Conservation (phyloP, 2,329 filamentous ascomycete genomes). For the Talaromyces sp. region DNA sequence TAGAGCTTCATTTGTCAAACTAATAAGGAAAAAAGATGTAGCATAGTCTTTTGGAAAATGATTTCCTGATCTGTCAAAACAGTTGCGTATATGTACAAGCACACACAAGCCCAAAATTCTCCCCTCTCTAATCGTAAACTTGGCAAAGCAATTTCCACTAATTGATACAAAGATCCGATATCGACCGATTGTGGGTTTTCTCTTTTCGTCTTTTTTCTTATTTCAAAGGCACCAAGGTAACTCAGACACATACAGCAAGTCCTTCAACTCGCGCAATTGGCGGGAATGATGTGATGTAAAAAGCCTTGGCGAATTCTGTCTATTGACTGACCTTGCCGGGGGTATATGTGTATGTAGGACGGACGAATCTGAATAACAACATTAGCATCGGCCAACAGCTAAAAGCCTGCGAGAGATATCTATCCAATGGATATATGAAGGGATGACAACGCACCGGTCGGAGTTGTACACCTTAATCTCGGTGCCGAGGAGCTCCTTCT, state of each 20-base stretch:
- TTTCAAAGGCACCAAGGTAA: neutral
- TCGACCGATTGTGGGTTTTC: neutral
- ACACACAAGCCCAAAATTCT: neutral
- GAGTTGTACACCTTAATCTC: constrained; percentile 82
- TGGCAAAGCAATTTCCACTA: neutral
- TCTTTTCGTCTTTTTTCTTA: neutral
- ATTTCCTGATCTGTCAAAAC: neutral
- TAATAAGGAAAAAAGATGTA: neutral
- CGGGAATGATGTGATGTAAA: neutral
- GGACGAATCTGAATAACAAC: constrained; percentile 58
- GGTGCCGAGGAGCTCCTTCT: constrained; percentile 83
- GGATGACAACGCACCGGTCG: constrained; percentile 62
- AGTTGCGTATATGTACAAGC: neutral
- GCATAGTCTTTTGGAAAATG: neutral
- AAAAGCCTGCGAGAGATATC: neutral
- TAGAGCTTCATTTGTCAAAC: neutral
- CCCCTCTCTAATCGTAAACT: neutral
- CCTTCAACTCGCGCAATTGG: neutral
- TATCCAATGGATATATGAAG: neutral
- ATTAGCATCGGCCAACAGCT: constrained; percentile 1
- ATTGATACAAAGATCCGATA: constrained; percentile 1
- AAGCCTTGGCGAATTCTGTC: neutral
- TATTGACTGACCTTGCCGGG: constrained; percentile 59
- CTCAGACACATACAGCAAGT: neutral
- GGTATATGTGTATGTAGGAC: constrained; percentile 71